Base-by-base conservation (phyloP, 2,329 filamentous ascomycete species). In the Colletotrichum magnum region DNA sequence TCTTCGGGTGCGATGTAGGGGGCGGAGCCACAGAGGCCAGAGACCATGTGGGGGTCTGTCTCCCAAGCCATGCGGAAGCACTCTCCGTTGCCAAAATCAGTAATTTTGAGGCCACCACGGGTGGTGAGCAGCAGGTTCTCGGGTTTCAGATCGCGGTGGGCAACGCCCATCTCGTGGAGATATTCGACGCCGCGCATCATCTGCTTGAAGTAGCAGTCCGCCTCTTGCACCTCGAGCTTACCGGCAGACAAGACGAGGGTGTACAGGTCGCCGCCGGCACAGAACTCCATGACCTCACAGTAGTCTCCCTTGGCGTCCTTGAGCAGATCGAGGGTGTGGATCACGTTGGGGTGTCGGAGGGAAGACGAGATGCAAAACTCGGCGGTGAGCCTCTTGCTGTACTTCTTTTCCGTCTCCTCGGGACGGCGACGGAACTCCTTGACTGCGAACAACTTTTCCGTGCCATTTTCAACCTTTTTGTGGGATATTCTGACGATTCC, bases 11-110 rank as follows among this genome's bases (percentile, higher is more conserved):
- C 94, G 74, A 99, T 99, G 78, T 99, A 99, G 0, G 96, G 96
- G 24, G 95, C 96, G 15, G 95, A 98, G 48, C 96, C 96, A 80
- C 96, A 99, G 13, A 99, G 90, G 51, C 96, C 96, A 48, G 94
- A 95, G 4, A 97, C 97, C 95, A 98, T 98, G 81, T 98, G 96
- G 21, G 96, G 93, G 80, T 98, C 95, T 62, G 94, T 96, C 81
- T 99, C 96, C 96, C 96, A 99, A 2, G 96, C 96, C 95, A 98
- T 98, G 64, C 96, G 92, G 88, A 99, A 99, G 81, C 96, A 99
- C 81, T 99, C 96, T 76, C 96, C 96, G 75, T 99, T 99, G 71
- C 96, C 96, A 75, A 99, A 99, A 79, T 99, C 96, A 32, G 96
- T 98, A 73, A 99, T 99, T 78, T 99, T 99, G 74, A 99, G 89